Conservation (phyloP, 495 filamentous ascomycete genomes). For the Xylaria scruposa region DNA sequence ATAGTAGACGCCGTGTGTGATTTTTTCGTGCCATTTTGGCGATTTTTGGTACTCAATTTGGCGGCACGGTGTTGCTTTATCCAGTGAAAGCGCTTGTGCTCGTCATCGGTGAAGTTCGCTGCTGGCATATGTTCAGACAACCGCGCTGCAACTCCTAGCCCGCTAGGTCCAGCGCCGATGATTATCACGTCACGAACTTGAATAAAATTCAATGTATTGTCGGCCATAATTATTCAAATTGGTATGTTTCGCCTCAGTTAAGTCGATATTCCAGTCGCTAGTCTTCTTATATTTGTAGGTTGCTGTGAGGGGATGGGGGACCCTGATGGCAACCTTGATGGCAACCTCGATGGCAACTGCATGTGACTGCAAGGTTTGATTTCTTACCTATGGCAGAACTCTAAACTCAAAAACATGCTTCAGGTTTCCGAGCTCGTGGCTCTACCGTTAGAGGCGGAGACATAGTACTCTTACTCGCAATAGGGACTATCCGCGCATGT, state of each 20-base stretch:
- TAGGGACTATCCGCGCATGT: not conserved
- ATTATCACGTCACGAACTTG: constrained; percentile 64
- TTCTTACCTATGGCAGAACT: not conserved
- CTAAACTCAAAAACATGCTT: not conserved
- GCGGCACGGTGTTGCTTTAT: constrained; percentile 56
- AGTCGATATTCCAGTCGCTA: not conserved
- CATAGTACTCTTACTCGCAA: not conserved
- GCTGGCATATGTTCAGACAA: constrained; percentile 66
- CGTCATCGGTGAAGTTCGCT: constrained; percentile 69
- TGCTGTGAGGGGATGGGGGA: constrained; percentile 2
- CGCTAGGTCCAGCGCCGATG: constrained; percentile 68
- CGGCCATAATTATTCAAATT: constrained; percentile 14
- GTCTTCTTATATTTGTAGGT: constrained; percentile 10
- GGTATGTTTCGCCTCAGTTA: not conserved
- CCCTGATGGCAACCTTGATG: constrained; percentile 28
- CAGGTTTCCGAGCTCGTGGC: not conserved
- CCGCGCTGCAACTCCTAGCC: constrained; percentile 65
- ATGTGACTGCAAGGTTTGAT: not conserved
- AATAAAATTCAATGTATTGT: constrained; percentile 18
- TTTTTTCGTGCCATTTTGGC: constrained; percentile 32
- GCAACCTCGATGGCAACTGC: constrained; percentile 29
- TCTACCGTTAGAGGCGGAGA: not conserved
- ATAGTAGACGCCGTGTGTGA: constrained; percentile 36
- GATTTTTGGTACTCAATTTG: constrained; percentile 36
- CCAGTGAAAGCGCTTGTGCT: constrained; percentile 71